Conservation (phyloP, 2,329 filamentous ascomycete species). For the Sporothrix curviconia region DNA sequence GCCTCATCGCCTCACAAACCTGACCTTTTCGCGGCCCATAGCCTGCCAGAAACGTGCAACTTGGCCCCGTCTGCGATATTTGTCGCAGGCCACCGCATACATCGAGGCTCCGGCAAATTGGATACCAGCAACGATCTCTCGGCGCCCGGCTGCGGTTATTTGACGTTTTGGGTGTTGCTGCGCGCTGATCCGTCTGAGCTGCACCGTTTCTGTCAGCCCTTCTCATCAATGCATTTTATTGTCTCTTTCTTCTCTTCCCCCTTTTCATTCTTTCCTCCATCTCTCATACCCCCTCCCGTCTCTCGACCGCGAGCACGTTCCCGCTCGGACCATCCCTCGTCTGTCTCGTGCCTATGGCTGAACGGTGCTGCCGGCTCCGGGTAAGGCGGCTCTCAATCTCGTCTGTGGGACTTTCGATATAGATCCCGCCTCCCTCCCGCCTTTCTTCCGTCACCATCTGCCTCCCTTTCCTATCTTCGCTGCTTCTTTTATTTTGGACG, state of each 20-base stretch:
- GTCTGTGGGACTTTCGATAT: neutral
- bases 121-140: neutral
- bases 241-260: neutral
- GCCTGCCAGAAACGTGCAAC: neutral
- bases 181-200: too few relatives aligned
- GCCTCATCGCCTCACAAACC: too few relatives aligned
- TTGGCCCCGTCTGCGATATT: neutral
- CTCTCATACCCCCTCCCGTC: neutral
- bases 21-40: too few relatives aligned
- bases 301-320: too few relatives aligned
- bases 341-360: neutral
- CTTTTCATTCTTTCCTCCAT: neutral
- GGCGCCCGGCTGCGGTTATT: neutral
- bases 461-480: too few relatives aligned
- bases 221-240: neutral
- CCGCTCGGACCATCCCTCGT: neutral
- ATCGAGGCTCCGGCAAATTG: neutral
- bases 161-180: too few relatives aligned
- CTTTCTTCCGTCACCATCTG: neutral
- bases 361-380: neutral
- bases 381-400: neutral
- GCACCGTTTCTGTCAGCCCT: neutral
- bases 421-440: neutral
- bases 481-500: neutral
- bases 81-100: neutral